These are phyloP conservation scores for Ceratopteris richardii DNA, from an alignment of 75 land plant genomes.

Conservation along the genomic window DNA sequence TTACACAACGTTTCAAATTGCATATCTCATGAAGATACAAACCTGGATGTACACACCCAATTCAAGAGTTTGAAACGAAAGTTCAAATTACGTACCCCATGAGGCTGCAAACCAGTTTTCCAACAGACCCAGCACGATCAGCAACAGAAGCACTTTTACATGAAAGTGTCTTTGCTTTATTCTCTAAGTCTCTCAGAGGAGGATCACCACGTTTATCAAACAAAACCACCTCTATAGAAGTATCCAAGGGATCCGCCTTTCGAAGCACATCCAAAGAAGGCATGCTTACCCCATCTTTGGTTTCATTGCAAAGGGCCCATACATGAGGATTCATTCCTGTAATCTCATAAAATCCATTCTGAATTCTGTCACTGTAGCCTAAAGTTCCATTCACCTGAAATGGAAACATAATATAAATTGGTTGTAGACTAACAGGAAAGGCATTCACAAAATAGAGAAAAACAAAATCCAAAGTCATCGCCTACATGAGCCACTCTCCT, in stretches of 20 bases:
- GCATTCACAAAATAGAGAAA: too few relatives aligned
- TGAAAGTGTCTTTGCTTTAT: constrained; percentile 34
- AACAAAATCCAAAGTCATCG: too few relatives aligned
- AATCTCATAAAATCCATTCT: constrained; percentile 76
- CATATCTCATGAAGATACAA: too few relatives aligned
- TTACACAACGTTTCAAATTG: too few relatives aligned
- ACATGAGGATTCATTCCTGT: constrained; percentile 77
- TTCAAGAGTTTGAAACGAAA: too few relatives aligned
- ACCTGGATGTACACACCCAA: too few relatives aligned
- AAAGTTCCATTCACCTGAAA: constrained; percentile 72
- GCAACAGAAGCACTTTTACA: constrained; percentile 26
- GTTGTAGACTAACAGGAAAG: background rate
- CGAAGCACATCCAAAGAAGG: constrained; percentile 74
- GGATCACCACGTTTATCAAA: constrained; percentile 55
- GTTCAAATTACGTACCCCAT: constrained; percentile 64
- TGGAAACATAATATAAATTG: background rate
- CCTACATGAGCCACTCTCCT: too few relatives aligned
- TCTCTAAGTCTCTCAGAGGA: constrained; percentile 44
- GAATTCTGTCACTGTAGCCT: constrained; percentile 65
- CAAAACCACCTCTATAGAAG: constrained; percentile 51
- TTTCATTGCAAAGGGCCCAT: constrained; percentile 67
- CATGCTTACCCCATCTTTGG: constrained; percentile 51
- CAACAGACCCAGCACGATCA: constrained; percentile 62
- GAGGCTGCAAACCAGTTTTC: constrained; percentile 56
- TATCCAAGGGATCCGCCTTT: constrained; percentile 29